Base-by-base conservation (phyloP, 1,284 basidiomycete species). In the Psilocybe mexicana region DNA sequence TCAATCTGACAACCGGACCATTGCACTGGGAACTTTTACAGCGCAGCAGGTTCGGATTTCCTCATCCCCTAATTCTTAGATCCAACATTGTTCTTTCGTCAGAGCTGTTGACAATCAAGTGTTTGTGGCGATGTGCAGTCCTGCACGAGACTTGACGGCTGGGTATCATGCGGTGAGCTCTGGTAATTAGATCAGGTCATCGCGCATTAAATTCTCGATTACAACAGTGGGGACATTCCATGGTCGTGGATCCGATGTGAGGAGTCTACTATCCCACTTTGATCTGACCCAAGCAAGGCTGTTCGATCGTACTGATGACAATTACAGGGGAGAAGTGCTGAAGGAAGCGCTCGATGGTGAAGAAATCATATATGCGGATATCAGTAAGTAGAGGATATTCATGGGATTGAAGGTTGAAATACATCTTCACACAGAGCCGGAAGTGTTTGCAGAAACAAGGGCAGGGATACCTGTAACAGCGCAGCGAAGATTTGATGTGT, bases 101-200 rank as follows among this genome's bases (percentile, higher is more conserved):
- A 94, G 95, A 57, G 96, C 96, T 7, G 85, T 95, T 30, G 96
- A 99, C 71, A 98, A 99, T 69, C 96, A 99, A 74, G 85, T 98
- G 23, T 99, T 87, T 75, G 87, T 97, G 61, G 84, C 92, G 2
- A 96, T 96, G 90, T 98, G 95, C 73, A 98, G 95, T 62, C 95
- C 96, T 33, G 95, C 97, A 1, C 84, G 96, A 38, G 92, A 97
- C 64, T 72, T 90, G 57, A 84, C 79, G 12, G 90, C 93, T 30
- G 82, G 78, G 18, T 96, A 96, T 70, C 92, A 96, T 70, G 93
- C 94, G 59, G 93, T 94, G 65, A 67, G 90, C 78, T 12, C 40
- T 24, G 36, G 8, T 45, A 14, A 54, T 26, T 33, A 38, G 18
- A 42, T 18, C 57, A 49, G 25, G 53, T 24, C 11, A 38, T 47